phyloP scores from a whole-genome alignment of 495 filamentous ascomycete genomes.

The Penicillium chermesinum region DNA sequence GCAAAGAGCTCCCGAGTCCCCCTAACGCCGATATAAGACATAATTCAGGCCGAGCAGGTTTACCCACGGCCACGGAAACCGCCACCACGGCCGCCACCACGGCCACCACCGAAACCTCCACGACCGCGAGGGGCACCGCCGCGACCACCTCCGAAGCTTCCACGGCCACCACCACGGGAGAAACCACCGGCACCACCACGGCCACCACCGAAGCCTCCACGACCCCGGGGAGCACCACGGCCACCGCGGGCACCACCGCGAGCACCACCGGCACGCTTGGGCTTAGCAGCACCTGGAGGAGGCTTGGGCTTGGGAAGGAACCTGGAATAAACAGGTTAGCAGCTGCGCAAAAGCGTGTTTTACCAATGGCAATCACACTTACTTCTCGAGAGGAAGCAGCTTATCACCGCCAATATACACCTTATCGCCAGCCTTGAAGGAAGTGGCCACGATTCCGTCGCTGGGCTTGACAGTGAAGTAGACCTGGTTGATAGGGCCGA shows the following conservation, averaged over 20 bases:
- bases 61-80: slow-evolving; percentile 25
- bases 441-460: slow-evolving; percentile 89
- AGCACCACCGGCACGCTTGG: slow-evolving; percentile 54
- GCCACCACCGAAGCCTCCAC: slow-evolving; percentile 40
- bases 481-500: slow-evolving; percentile 92
- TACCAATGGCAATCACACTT: too few species aligned
- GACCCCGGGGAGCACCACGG: slow-evolving; percentile 39
- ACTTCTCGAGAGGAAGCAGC: slow-evolving; percentile 85
- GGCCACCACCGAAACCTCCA: slow-evolving; percentile 30
- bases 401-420: slow-evolving; percentile 95
- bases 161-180: slow-evolving; percentile 18
- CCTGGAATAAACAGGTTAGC: slow-evolving; percentile 28
- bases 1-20: slow-evolving; percentile 45
- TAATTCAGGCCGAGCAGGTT: slow-evolving; percentile 27
- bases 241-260: slow-evolving; percentile 37
- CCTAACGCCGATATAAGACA: slow-evolving; percentile 49
- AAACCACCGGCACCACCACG: slow-evolving; percentile 32
- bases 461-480: slow-evolving; percentile 97
- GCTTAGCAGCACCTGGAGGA: slow-evolving; percentile 55
- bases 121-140: slow-evolving; percentile 14
- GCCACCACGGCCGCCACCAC: slow-evolving; percentile 42
- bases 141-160: slow-evolving; percentile 17
- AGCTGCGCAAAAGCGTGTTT: neutral
- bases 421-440: slow-evolving; percentile 94
- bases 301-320: slow-evolving; percentile 95